Base-by-base conservation (phyloP, 495 filamentous ascomycete species). In the Parachaetomium inaequale region DNA sequence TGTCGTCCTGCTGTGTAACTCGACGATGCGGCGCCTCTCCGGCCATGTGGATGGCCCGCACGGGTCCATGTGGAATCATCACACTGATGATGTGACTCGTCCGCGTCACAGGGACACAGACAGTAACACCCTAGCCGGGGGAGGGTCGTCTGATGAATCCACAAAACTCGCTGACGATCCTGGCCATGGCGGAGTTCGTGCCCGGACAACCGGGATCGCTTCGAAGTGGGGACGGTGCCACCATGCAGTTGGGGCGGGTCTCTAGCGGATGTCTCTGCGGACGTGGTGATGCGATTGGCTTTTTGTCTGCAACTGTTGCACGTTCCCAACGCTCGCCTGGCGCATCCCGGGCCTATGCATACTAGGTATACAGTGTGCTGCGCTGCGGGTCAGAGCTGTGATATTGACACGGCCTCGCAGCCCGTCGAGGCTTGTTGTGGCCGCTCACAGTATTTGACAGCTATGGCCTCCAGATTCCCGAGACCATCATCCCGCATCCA, bases 141-240 rank as follows among this genome's bases (percentile, higher is more conserved):
- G 17, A 23, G 0, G 15, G 46, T 59, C 32, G 57, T 52, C 57
- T 43, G 57, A 52, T 42, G 47, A 58, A 49, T 51, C 32, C 28
- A 59, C 32, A 19, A 7, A 58, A 50, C 10, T 58, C 57, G 23
- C 57, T 46, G 57, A 36, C 32, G 45, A 59, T 59, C 57, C 21
- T 29, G 32, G 11, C 31, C 46, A 40, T 42, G 17, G 21, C 56
- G 43, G 31, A 38, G 31, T 3, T 19, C 14, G 15, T 19, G 31
- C 32, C 43, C 56, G 43, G 45, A 29, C 32, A 17, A 51, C 56
- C 32, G 56, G 55, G 29, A 52, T 42, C 12, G 10, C 12, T 36
- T 3, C n/a, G 8, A 10, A 28, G 45, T 38, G 56, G 43, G 43
- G 42, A 58, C 56, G 25, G 42, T 47, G 55, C 42, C 55, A 58